Base-by-base conservation (phyloP, 441 rosid species). In the Hura crepitans region DNA sequence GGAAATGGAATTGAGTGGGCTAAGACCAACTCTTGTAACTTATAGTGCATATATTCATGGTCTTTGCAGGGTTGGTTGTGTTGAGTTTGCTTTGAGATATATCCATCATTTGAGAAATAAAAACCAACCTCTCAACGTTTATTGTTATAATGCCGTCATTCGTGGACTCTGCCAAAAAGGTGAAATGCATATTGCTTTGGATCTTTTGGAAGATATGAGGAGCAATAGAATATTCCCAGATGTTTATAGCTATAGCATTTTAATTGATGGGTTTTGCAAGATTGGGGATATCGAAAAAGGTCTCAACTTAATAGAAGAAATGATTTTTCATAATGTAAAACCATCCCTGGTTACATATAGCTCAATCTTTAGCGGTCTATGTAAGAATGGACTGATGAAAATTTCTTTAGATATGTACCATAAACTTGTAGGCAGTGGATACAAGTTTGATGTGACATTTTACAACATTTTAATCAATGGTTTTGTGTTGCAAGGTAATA, bases 111-210 rank as follows among this genome's bases (percentile, higher is more conserved):
- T 77, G 75, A 80, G 71, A 74, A 53, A 17, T 31, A 57, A 14
- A 54, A 76, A 72, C 73, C 62, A 47, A 55, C 67, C 77, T 69
- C 62, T 83, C 30, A 84, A 81, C 79, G 57, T 67, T 62, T 81
- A 81, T 68, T 84, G 87, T 74, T 86, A 79, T 65, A 87, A 87
- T 80, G 82, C 84, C n/a, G 61, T 85, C 69, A 81, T 87, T 61
- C 77, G 74, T 57, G 81, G 86, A 47, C 75, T 84, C 74, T 84
- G 88, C 79, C 86, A 50, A 43, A 81, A 74, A 58, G 81, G 86
- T 69, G 80, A 84, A 72, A 28, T 67, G 31, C 35, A 63, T 50
- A 66, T 72, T 65, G 88, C 83, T 53, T 45, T 74, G 72, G 72
- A 75, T 70, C 68, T 85, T 72, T 72, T 83, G 62, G 77, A 83